These are phyloP conservation scores for Paratrimastix pyriformis DNA, from an alignment of 78 protist genomes.

Conservation along the genomic window DNA sequence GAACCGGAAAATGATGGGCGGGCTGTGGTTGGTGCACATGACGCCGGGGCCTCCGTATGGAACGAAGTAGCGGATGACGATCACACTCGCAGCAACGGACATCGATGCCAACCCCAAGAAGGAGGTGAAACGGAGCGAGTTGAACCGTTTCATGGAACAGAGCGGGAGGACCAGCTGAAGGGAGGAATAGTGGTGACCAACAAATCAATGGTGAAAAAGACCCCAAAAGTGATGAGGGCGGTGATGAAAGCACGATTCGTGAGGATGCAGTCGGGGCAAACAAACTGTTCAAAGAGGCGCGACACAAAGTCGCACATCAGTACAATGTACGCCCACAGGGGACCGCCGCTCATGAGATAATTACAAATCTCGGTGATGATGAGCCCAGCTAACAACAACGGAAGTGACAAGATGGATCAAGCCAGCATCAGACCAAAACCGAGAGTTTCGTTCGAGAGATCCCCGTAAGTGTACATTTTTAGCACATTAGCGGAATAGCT, in stretches of 20 bases:
- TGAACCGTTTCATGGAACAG: not conserved
- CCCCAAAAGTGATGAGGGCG: not conserved
- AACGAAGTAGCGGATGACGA: conserved; percentile 1
- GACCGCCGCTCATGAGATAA: not conserved
- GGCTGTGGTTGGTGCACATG: too few species aligned
- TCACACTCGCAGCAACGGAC: not conserved
- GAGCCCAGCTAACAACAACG: not conserved
- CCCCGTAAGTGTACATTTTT: not conserved
- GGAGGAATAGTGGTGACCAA: too few species aligned
- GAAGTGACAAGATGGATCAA: not conserved
- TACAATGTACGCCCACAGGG: conserved; percentile 7
- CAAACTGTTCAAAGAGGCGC: not conserved
- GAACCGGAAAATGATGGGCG: too few species aligned
- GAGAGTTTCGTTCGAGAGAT: not conserved
- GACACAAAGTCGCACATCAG: not conserved
- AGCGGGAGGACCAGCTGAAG: conserved; percentile 3
- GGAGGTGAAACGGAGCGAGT: conserved; percentile 3
- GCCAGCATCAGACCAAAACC: not conserved
- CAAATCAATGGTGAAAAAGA: too few species aligned
- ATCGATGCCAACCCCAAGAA: not conserved
- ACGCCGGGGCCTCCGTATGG: too few species aligned
- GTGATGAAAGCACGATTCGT: not conserved
- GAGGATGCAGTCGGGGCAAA: not conserved
- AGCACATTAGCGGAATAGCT: not conserved
- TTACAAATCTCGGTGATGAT: conserved; percentile 4